Percentiles rank a stretch among this genome's conserved stretches.
phyloP scores from a whole-genome alignment of 2,329 filamentous ascomycete species.

The Fusarium sp. region DNA sequence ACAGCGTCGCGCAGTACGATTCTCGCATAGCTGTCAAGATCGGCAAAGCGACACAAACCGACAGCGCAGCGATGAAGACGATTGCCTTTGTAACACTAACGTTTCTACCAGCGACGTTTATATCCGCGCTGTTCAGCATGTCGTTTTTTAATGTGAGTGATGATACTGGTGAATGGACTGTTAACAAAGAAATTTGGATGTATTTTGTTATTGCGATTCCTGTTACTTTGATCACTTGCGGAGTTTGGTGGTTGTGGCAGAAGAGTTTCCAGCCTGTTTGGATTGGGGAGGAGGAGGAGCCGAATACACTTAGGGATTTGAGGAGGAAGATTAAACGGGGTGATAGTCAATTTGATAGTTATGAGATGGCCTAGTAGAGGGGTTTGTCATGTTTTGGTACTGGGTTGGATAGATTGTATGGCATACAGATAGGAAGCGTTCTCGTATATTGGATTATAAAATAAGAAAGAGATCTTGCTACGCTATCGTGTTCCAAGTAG shows the following conservation, averaged over 20 bases:
- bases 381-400: neutral
- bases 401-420: neutral
- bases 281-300: slow-evolving; percentile 23
- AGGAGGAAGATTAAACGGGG: neutral
- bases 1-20: slow-evolving; percentile 57
- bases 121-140: slow-evolving; percentile 60
- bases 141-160: slow-evolving; percentile 54
- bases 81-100: slow-evolving; percentile 60
- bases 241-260: slow-evolving; percentile 38
- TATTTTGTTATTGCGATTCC: slow-evolving; percentile 51
- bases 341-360: neutral
- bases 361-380: neutral
- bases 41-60: slow-evolving; percentile 53
- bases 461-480: too few species aligned
- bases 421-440: neutral
- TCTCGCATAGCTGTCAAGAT: slow-evolving; percentile 53
- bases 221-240: slow-evolving; percentile 40
- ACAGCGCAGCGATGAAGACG: slow-evolving; percentile 64
- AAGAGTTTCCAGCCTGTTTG: neutral
- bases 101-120: slow-evolving; percentile 64
- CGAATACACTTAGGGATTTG: neutral
- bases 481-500: neutral
- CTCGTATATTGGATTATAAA: neutral
- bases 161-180: slow-evolving; percentile 38
- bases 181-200: slow-evolving; percentile 51